Percentiles rank a stretch among this genome's conserved stretches.
Conservation (phyloP, 352 stramenopile genomes). For the Pythium insidiosum region DNA sequence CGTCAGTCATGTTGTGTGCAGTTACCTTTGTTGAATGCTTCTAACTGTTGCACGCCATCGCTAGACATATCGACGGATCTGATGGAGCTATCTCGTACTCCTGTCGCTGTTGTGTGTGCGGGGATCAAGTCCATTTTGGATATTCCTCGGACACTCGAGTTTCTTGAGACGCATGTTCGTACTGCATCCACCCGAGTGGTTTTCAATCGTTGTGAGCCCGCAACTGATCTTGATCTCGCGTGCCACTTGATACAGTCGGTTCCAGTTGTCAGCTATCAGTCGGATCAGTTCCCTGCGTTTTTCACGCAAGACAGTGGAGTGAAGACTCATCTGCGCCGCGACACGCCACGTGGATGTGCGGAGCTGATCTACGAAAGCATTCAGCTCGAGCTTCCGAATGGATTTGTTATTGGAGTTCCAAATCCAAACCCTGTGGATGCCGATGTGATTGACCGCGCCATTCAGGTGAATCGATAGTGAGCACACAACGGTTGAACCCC, state of each 20-base stretch:
- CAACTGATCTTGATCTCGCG: slow-evolving; percentile 2
- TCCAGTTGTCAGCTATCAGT: slow-evolving; percentile 88
- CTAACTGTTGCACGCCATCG: neutral
- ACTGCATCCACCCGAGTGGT: neutral
- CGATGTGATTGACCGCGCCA: slow-evolving; percentile 86
- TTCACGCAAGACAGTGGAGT: slow-evolving; percentile 92
- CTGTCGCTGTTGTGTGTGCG: slow-evolving; percentile 94
- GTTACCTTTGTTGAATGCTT: neutral
- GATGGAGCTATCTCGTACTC: slow-evolving; percentile 92
- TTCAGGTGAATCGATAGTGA: slow-evolving; percentile 40
- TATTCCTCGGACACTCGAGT: slow-evolving; percentile 94
- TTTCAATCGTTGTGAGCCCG: neutral
- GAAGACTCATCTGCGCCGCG: slow-evolving; percentile 76
- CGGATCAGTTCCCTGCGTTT: slow-evolving; percentile 96
- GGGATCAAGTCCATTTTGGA: slow-evolving; percentile 99
- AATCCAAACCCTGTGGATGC: slow-evolving; percentile 83
- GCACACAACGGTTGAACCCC: too few species aligned
- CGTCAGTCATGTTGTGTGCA: slow-evolving; percentile 1
- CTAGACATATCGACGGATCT: slow-evolving; percentile 95
- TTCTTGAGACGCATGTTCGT: slow-evolving; percentile 91
- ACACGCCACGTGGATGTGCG: slow-evolving; percentile 85
- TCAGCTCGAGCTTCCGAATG: slow-evolving; percentile 74
- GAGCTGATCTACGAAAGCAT: slow-evolving; percentile 74
- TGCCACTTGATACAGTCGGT: slow-evolving; percentile 72
- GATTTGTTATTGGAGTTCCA: slow-evolving; percentile 82